Evolutionary conservation across 345 rosid species (phyloP), one percentile per base, ranked within the genome.

Genomic region (Pugionium cornutum): DNA sequence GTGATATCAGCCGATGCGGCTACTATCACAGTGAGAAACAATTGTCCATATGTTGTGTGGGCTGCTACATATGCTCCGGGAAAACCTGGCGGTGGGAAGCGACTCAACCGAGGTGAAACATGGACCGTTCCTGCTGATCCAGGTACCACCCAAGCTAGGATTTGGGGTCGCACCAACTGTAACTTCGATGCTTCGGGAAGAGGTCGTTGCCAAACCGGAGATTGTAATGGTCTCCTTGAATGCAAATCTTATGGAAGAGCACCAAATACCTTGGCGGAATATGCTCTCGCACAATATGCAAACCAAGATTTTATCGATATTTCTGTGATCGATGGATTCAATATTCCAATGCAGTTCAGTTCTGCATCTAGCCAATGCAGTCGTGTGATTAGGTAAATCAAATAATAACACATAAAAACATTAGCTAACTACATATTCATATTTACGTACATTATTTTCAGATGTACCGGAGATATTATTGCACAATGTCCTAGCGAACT

Each of bases 301-400:
- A n/a, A 54, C 37, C 68, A 26, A 49, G 76, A 76, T 55, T 70
- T 58, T 11, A 44, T 68, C 26, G 84, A 83, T 68, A 78, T 85
- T 1, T 88, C 89, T 0, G 69, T 83, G 2, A 53, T 75, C 49
- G 75, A 75, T 57, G 78, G 75, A 9, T 75, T 75, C 2, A 75
- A 75, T 35, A 62, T 75, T n/a, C 85, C 89, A 0, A 83, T 85
- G 83, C 73, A 70, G 33, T 80, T 66, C 8, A 66, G 66, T 7
- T 67, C 77, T 34, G 62, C 60, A 4, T 58, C 72, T 26, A 35
- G 32, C 4, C 59, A 73, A 37, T 73, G 64, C 58, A 53, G 25
- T 0, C 68, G 71, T 6, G 41, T 33, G 35, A 72, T 70, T 4
- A 44, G 68, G 75, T 70, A 61, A 51, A 40, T 9, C 18, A 0